Conservation (phyloP, 164 flowering plant species). For the Nelumbo lutea region DNA sequence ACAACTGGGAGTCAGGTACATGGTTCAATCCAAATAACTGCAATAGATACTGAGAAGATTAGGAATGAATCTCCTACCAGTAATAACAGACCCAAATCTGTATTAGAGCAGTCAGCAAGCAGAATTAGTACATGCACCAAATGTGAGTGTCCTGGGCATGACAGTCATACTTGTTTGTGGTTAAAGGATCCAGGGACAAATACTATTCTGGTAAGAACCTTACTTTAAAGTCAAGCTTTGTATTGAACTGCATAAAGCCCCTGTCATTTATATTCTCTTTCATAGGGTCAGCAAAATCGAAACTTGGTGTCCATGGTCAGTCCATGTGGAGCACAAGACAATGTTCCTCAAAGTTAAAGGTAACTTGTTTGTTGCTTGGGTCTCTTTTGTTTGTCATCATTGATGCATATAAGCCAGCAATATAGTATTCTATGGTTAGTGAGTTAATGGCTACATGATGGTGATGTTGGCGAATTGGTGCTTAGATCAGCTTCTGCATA, state of each 20-base stretch:
- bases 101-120: constrained; percentile 19
- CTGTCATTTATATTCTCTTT: constrained; percentile 1
- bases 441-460: too few relatives aligned
- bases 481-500: too few relatives aligned
- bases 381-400: too few relatives aligned
- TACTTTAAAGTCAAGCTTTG: neutral
- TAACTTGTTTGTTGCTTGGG: neutral
- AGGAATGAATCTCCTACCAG: constrained; percentile 12
- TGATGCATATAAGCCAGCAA: too few relatives aligned
- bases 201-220: constrained; percentile 14
- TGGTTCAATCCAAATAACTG: constrained; percentile 4
- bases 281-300: constrained; percentile 12
- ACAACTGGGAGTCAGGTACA: constrained; percentile 18
- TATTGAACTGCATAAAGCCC: neutral
- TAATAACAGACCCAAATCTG: constrained; percentile 5
- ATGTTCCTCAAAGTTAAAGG: constrained; percentile 9
- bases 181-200: constrained; percentile 21
- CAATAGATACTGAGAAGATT: constrained; percentile 4
- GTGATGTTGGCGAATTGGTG: too few relatives aligned
- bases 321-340: constrained; percentile 5
- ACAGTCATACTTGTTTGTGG: constrained; percentile 24
- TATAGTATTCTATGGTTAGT: too few relatives aligned
- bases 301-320: constrained; percentile 2
- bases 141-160: constrained; percentile 29
- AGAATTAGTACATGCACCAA: constrained; percentile 17